Percentiles rank a stretch among this genome's conserved stretches.
Conservation (phyloP, 2,329 filamentous ascomycete genomes). For the Peltaster fructicola region DNA sequence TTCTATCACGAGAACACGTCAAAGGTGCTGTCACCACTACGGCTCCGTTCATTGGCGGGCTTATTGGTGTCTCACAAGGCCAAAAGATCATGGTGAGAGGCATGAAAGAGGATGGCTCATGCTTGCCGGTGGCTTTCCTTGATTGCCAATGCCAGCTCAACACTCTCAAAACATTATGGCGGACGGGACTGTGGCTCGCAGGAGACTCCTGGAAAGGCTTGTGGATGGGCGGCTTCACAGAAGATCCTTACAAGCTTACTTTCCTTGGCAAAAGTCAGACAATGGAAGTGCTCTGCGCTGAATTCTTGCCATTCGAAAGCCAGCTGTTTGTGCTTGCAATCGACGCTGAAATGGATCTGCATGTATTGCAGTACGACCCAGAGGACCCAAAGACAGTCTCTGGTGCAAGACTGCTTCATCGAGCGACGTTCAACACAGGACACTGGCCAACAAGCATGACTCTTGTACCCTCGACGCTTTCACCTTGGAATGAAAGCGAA, state of each 20-base stretch:
- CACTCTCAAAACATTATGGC: constrained; percentile 63
- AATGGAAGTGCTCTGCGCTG: constrained; percentile 62
- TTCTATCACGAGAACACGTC: constrained; percentile 78
- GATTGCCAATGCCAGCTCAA: constrained; percentile 92
- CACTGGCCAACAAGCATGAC: constrained; percentile 60
- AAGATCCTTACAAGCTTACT: constrained; percentile 92
- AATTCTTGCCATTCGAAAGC: constrained; percentile 74
- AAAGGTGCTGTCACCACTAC: constrained; percentile 81
- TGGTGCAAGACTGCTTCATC: constrained; percentile 70
- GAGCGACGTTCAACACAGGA: constrained; percentile 73
- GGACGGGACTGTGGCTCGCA: constrained; percentile 72
- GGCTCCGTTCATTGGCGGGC: constrained; percentile 58
- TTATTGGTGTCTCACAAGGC: constrained; percentile 83
- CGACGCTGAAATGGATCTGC: constrained; percentile 71
- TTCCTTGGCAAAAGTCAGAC: constrained; percentile 76
- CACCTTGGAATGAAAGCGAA: constrained; percentile 29
- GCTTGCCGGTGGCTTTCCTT: constrained; percentile 89
- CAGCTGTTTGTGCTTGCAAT: constrained; percentile 68
- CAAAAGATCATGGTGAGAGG: constrained; percentile 96
- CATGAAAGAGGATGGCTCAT: constrained; percentile 81
- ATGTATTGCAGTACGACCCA: constrained; percentile 84
- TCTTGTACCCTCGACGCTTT: constrained; percentile 49
- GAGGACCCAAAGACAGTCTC: constrained; percentile 90
- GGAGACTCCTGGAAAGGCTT: constrained; percentile 84
- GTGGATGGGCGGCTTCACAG: constrained; percentile 92